Conservation (phyloP, 1,284 basidiomycete genomes). For the Lentinus polychrous region DNA sequence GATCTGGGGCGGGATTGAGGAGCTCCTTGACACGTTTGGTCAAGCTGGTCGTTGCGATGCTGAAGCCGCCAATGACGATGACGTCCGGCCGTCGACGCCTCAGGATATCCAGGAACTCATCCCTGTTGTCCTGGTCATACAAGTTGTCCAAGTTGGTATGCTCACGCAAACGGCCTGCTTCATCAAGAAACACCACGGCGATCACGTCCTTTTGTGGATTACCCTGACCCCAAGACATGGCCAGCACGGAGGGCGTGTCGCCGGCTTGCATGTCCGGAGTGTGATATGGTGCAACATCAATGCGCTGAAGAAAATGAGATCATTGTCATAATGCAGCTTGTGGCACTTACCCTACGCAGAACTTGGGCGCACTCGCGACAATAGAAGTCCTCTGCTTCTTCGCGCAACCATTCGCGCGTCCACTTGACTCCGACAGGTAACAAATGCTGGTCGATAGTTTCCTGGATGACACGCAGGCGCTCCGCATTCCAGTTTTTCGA, state of each 20-base stretch:
- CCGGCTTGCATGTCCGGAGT: constrained; percentile 58
- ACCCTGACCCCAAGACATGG: constrained; percentile 92
- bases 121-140: constrained; percentile 54
- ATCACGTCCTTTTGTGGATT: constrained; percentile 90
- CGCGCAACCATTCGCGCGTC: constrained; percentile 84
- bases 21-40: constrained; percentile 57
- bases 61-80: constrained; percentile 86
- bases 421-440: constrained; percentile 82
- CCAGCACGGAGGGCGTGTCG: constrained; percentile 80
- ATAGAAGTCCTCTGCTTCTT: constrained; percentile 85
- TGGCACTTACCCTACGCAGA: constrained; percentile 59
- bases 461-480: constrained; percentile 72
- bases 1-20: constrained; percentile 10
- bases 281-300: constrained; percentile 71
- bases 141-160: constrained; percentile 88
- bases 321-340: constrained; percentile 1
- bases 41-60: constrained; percentile 73
- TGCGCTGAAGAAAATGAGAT: constrained; percentile 37
- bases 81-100: constrained; percentile 82
- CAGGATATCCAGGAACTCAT: constrained; percentile 79
- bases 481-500: constrained; percentile 93
- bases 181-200: constrained; percentile 80
- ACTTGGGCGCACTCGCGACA: constrained; percentile 60
- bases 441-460: constrained; percentile 74
- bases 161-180: constrained; percentile 84